These are phyloP conservation scores for Nakataea oryzae DNA, from an alignment of 2,329 filamentous ascomycete genomes.

Conservation along the genomic window DNA sequence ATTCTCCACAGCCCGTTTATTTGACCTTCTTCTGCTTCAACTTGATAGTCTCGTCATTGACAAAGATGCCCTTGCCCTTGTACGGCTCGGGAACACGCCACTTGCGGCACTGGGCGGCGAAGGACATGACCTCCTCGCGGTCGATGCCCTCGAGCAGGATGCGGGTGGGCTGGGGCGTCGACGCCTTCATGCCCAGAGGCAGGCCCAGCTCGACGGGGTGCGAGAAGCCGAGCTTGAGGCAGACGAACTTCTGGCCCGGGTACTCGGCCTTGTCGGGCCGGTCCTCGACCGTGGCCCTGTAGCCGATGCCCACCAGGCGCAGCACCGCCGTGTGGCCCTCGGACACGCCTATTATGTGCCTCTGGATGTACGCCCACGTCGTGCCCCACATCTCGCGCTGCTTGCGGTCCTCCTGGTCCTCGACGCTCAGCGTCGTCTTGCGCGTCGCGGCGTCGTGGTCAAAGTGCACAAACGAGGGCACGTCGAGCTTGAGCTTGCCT, in stretches of 20 bases:
- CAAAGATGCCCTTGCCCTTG: conserved; percentile 98
- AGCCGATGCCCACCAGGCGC: conserved; percentile 88
- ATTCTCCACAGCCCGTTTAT: conserved; percentile 36
- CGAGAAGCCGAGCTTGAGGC: conserved; percentile 90
- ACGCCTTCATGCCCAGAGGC: conserved; percentile 73
- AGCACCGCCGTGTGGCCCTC: conserved; percentile 94
- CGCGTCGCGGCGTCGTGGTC: conserved; percentile 52
- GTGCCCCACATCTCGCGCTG: conserved; percentile 98
- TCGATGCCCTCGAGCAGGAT: conserved; percentile 83
- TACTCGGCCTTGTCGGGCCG: conserved; percentile 65
- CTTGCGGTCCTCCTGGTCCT: conserved; percentile 56
- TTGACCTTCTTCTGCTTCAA: conserved; percentile 97
- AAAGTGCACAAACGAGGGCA: conserved; percentile 72
- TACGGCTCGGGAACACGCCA: conserved; percentile 95
- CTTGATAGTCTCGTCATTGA: conserved; percentile 96
- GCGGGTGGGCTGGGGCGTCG: conserved; percentile 80
- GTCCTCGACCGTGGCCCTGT: conserved; percentile 77
- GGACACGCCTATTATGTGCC: conserved; percentile 85
- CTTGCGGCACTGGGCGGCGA: conserved; percentile 76
- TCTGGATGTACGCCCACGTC: conserved; percentile 78
- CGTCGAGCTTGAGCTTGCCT: conserved; percentile 66
- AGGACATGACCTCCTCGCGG: conserved; percentile 78
- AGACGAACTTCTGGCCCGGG: conserved; percentile 78
- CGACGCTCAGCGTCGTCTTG: conserved; percentile 59
- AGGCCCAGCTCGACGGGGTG: conserved; percentile 88